These are phyloP conservation scores for Suillus brevipes DNA, from an alignment of 768 basidiomycete species.

Conservation along the genomic window DNA sequence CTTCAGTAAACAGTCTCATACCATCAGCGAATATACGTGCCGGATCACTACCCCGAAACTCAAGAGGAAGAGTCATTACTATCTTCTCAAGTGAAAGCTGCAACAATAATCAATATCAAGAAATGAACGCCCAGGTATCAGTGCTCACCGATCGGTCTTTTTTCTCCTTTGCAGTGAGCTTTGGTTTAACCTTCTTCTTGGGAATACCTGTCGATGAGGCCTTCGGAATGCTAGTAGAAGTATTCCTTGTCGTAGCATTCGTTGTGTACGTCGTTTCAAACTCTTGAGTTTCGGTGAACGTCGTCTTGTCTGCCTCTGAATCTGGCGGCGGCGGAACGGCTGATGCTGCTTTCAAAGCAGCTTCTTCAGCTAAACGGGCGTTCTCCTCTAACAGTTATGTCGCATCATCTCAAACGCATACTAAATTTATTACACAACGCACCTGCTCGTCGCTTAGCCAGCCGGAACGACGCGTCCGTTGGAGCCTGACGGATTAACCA, in stretches of 20 bases:
- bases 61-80: conserved; percentile 76
- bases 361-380: conserved; percentile 50
- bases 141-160: conserved; percentile 70
- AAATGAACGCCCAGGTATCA: neutral
- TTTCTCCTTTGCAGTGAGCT: conserved; percentile 77
- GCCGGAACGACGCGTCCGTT: conserved; percentile 53
- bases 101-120: too few relatives aligned
- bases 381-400: conserved; percentile 50
- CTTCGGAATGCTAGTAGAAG: conserved; percentile 41
- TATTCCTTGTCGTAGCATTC: conserved; percentile 22
- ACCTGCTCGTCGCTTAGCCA: conserved; percentile 67
- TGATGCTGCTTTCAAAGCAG: conserved; percentile 44
- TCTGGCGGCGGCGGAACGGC: conserved; percentile 26
- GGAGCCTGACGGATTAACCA: conserved; percentile 47
- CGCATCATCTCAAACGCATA: neutral
- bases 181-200: conserved; percentile 62
- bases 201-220: conserved; percentile 42
- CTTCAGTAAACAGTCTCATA: neutral
- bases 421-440: conserved; percentile 9
- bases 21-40: conserved; percentile 43
- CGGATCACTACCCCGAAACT: conserved; percentile 87
- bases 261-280: conserved; percentile 38
- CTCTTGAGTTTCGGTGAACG: conserved; percentile 29
- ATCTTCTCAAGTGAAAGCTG: conserved; percentile 69
- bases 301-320: conserved; percentile 33